Percentiles rank a stretch among this genome's conserved stretches.
Evolutionary conservation across 2,329 filamentous ascomycete species (phyloP).

Genomic region (Uncinocarpus reesii): DNA sequence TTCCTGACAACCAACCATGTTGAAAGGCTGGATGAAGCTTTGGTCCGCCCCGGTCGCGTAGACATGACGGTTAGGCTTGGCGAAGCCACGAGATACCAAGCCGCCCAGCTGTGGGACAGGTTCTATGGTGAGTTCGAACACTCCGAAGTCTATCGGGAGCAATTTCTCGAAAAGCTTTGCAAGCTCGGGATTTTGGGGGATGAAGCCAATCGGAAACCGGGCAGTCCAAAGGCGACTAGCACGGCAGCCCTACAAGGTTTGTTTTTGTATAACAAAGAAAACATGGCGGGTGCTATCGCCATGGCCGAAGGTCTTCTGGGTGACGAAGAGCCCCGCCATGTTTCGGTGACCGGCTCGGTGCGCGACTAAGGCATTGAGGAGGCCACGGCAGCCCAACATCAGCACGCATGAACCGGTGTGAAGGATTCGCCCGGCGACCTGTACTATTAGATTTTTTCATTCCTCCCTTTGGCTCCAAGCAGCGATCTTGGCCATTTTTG

Average conservation of each 20-base stretch:
- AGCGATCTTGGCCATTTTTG: too few relatives aligned
- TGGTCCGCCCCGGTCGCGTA: slow-evolving; percentile 82
- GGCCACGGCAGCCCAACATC: too few relatives aligned
- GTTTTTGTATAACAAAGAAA: slow-evolving; percentile 89
- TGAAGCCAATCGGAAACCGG: slow-evolving; percentile 40
- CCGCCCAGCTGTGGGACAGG: slow-evolving; percentile 78
- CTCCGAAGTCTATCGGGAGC: slow-evolving; percentile 50
- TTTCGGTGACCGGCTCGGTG: not conserved
- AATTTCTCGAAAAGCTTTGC: slow-evolving; percentile 61
- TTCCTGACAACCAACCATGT: slow-evolving; percentile 94
- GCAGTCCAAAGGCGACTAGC: slow-evolving; percentile 52
- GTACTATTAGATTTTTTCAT: too few relatives aligned
- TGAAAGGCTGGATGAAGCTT: slow-evolving; percentile 74
- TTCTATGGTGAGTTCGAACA: slow-evolving; percentile 80
- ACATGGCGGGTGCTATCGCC: slow-evolving; percentile 74
- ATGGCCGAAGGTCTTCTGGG: slow-evolving; percentile 51
- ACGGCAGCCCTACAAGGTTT: slow-evolving; percentile 88
- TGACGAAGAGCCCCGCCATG: slow-evolving; percentile 7
- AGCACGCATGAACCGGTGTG: too few relatives aligned
- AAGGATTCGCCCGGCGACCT: too few relatives aligned
- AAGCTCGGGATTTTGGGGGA: slow-evolving; percentile 60
- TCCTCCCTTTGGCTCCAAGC: too few relatives aligned
- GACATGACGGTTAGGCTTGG: slow-evolving; percentile 88
- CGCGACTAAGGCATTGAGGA: not conserved
- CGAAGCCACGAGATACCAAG: slow-evolving; percentile 76